A percentile compares a stretch with the other conserved stretches of the same genome.
These are phyloP conservation scores for Didymella arachidicola DNA, from an alignment of 2,329 filamentous ascomycete species.

Conservation along the genomic window DNA sequence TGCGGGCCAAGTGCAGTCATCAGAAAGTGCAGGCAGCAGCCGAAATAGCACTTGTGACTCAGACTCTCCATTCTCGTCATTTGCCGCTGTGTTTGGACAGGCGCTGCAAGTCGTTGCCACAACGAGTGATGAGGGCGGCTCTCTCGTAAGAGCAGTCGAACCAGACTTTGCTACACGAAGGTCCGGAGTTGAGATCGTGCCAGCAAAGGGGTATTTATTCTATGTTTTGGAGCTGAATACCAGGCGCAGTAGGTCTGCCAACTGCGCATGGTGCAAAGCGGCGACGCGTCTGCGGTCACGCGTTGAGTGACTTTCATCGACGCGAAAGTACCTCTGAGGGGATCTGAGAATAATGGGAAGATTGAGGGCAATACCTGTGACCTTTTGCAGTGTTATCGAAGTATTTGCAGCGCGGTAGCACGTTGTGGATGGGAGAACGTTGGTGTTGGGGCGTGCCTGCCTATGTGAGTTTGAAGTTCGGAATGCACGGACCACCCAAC, in stretches of 20 bases:
- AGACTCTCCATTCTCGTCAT: not conserved
- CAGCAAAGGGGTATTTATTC: not conserved
- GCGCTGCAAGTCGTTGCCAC: not conserved
- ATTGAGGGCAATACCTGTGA: not conserved
- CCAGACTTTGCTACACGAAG: not conserved
- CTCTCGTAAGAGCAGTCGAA: not conserved
- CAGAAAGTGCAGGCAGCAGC: not conserved
- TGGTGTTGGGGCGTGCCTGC: not conserved
- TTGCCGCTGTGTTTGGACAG: not conserved
- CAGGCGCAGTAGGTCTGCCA: not conserved
- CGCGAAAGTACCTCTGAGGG: not conserved
- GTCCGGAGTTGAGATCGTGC: not conserved
- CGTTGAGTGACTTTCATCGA: not conserved
- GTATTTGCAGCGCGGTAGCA: not conserved
- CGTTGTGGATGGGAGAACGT: not conserved
- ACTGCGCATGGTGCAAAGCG: not conserved
- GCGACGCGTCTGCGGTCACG: slow-evolving; percentile 6
- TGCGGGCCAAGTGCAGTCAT: no score
- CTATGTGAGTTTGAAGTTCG: slow-evolving; percentile 3
- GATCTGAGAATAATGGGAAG: not conserved
- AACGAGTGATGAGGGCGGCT: not conserved
- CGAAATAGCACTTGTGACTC: not conserved
- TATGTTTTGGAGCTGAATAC: not conserved
- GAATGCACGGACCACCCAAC: slow-evolving; percentile 8
- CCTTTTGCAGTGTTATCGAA: not conserved